Base-by-base conservation (phyloP, 2,329 filamentous ascomycete species). In the Ophiostoma australiae region DNA sequence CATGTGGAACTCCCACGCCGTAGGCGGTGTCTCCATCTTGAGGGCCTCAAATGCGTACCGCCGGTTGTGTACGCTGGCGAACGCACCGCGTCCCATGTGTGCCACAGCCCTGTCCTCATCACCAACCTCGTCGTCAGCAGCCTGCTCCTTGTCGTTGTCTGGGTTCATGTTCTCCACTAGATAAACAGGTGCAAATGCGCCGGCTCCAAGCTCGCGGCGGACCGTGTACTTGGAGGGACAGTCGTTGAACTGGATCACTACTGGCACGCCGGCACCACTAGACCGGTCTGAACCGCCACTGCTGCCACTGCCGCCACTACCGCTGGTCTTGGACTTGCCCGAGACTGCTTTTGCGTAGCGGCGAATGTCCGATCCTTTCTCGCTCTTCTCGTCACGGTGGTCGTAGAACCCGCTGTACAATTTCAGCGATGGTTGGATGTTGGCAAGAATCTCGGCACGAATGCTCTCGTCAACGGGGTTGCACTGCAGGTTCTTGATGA, bases 1-100 rank as follows among this genome's bases (percentile, higher is more conserved):
- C 80, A 99, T 96, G 80, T 97, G 91, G 78, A 98, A 99, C 78
- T 99, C 95, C 95, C 95, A 99, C 0, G 91, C 85, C 4, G 89
- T 91, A 0, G 94, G 92, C 0, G 94, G 93, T 41, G 91, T 87
- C 81, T 99, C 95, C 88, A 97, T 94, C 80, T 99, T 99, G 75
- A 99, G 84, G 1, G 95, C 95, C 79, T 97, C 93, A 4, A 95
- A 84, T 1, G 82, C 74, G 63, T 82, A 82, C 61, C 91, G 88
- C 55, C 82, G 81, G 0, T 79, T 75, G 66, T 83, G 81, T 44
- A 81, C 82, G 11, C 84, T 77, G n/a, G 86, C 82, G 76, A 90
- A 87, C 15, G 84, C 80, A 39, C 88, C 85, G 76, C 87, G 89
- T 71, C 89, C 87, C 85, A 91, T 82, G 4, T 80, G 82, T 52